phyloP scores from a whole-genome alignment of 2,329 filamentous ascomycete genomes.

The Plenodomus lindquistii region DNA sequence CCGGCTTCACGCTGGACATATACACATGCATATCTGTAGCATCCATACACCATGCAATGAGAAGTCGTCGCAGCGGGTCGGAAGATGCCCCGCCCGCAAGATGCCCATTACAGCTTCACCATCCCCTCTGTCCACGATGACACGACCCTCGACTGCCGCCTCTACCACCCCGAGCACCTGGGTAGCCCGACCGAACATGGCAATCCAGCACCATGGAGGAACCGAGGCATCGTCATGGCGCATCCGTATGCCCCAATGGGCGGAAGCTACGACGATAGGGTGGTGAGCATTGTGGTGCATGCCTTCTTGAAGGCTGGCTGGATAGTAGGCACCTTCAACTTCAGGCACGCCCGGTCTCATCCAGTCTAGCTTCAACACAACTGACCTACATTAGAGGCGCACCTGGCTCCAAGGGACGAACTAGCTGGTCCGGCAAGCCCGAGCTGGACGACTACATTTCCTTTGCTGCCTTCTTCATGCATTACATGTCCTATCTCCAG shows the following conservation, averaged over 20 bases:
- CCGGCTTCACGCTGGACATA: not conserved
- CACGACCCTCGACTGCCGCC: constrained; percentile 73
- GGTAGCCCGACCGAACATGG: constrained; percentile 15
- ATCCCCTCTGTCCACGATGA: constrained; percentile 86
- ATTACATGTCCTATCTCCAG: constrained; percentile 67
- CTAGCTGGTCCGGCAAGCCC: constrained; percentile 83
- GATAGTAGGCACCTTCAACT: constrained; percentile 87
- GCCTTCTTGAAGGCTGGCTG: constrained; percentile 71
- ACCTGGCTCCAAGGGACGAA: constrained; percentile 71
- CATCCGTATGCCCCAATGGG: constrained; percentile 92
- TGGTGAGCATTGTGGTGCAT: constrained; percentile 69
- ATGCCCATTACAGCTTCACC: constrained; percentile 63
- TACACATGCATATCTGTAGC: too few species aligned
- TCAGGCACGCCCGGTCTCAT: constrained; percentile 62
- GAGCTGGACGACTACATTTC: constrained; percentile 84
- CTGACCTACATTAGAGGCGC: constrained; percentile 66
- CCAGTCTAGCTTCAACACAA: not conserved
- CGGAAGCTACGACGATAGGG: constrained; percentile 79
- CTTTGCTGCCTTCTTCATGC: constrained; percentile 76
- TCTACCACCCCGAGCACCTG: constrained; percentile 64
- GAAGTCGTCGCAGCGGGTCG: constrained; percentile 19
- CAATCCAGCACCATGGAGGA: constrained; percentile 32
- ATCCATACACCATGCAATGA: constrained; percentile 26
- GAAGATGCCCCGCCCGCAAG: constrained; percentile 25
- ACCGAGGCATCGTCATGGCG: constrained; percentile 69